Percentiles rank a stretch among this genome's conserved stretches.
phyloP scores from a whole-genome alignment of 257 asterid genomes.

The Lycium ferocissimum region DNA sequence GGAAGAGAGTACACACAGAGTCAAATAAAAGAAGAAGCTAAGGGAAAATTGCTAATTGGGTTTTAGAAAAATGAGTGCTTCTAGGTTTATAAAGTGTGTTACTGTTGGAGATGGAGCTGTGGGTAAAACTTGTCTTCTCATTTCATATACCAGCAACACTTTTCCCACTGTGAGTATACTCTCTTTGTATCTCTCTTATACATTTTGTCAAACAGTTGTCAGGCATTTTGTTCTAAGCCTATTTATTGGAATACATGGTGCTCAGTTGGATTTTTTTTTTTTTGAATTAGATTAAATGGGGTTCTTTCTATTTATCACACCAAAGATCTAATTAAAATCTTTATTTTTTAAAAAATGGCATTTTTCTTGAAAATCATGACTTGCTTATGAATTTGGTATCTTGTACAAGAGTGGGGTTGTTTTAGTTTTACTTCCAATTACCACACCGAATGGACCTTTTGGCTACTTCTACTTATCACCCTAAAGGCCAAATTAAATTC shows the following conservation, averaged over 20 bases:
- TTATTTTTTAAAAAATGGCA: neutral
- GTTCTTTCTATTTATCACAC: neutral
- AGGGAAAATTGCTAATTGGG: constrained; percentile 21
- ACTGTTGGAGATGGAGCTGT: constrained; percentile 45
- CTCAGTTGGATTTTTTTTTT: neutral
- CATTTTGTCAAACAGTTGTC: neutral
- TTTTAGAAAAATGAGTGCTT: constrained; percentile 36
- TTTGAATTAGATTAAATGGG: neutral
- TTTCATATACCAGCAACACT: constrained; percentile 38
- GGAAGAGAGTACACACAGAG: neutral
- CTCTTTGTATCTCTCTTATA: neutral
- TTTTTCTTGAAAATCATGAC: neutral
- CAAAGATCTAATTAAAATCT: neutral
- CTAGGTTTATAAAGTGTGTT: constrained; percentile 39
- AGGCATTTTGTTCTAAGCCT: neutral
- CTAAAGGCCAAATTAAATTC: too few relatives aligned
- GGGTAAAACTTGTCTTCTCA: constrained; percentile 43
- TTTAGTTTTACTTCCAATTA: neutral
- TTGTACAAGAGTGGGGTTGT: neutral
- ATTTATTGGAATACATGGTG: neutral
- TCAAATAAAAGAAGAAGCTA: neutral
- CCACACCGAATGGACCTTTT: neutral
- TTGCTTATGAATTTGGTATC: neutral
- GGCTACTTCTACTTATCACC: neutral
- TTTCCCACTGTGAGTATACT: constrained; percentile 39